These are phyloP conservation scores for Penicillium sp. DNA, from an alignment of 2,329 filamentous ascomycete species.

Conservation along the genomic window DNA sequence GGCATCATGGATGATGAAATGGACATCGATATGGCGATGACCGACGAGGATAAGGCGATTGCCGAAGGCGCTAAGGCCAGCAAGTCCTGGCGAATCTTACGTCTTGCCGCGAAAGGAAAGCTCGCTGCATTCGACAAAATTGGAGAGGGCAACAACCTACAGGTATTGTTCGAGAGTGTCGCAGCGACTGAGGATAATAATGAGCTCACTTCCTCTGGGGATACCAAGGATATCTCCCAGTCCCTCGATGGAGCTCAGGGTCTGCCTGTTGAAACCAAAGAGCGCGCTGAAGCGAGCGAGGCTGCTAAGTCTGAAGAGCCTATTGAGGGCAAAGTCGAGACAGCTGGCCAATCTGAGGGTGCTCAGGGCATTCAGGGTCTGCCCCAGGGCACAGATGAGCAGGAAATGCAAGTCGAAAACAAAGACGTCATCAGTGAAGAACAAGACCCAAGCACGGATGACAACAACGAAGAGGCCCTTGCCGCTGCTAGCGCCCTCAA, in stretches of 20 bases:
- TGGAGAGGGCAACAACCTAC: constrained; percentile 72
- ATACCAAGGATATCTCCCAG: constrained; percentile 16
- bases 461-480: constrained; percentile 7
- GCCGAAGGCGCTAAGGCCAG: constrained; percentile 74
- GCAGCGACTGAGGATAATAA: constrained; percentile 10
- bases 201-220: neutral
- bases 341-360: neutral
- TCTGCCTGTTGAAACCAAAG: neutral
- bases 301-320: neutral
- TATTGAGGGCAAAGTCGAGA: neutral
- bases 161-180: constrained; percentile 48
- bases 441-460: constrained; percentile 2
- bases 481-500: constrained; percentile 13
- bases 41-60: constrained; percentile 58
- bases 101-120: constrained; percentile 72
- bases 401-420: constrained; percentile 6
- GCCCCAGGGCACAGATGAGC: neutral
- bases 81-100: constrained; percentile 85
- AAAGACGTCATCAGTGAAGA: constrained; percentile 11
- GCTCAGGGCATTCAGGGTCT: neutral
- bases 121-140: constrained; percentile 82
- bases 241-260: constrained; percentile 2
- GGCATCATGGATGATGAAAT: constrained; percentile 78
- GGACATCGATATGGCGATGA: constrained; percentile 78
- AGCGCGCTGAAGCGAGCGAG: neutral